Percentiles rank a stretch among this genome's conserved stretches.
Conservation (phyloP, 179 eudicot species). For the Gypsophila paniculata region DNA sequence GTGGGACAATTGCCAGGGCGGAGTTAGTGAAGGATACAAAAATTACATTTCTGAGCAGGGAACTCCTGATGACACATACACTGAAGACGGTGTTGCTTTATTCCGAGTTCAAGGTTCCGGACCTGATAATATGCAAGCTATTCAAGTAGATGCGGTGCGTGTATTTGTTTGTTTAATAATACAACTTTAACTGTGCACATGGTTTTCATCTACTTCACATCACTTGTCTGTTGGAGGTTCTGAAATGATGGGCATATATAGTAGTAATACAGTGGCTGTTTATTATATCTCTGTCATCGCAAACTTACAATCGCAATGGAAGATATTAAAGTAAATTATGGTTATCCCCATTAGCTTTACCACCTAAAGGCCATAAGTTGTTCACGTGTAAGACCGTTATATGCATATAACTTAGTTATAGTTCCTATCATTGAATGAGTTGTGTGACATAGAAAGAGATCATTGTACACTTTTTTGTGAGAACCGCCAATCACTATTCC, state of each 20-base stretch:
- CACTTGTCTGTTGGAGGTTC: background rate
- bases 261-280: background rate
- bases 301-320: too few relatives aligned
- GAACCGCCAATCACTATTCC: too few relatives aligned
- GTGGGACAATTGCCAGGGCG: slow-evolving; percentile 59
- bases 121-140: slow-evolving; percentile 99
- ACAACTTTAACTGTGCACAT: background rate
- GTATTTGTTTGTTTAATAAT: slow-evolving; percentile 6
- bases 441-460: too few relatives aligned
- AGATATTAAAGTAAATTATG: too few relatives aligned
- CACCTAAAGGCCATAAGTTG: too few relatives aligned
- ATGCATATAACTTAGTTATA: too few relatives aligned
- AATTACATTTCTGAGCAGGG: slow-evolving; percentile 64
- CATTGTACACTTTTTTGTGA: too few relatives aligned
- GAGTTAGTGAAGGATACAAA: slow-evolving; percentile 83
- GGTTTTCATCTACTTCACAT: background rate
- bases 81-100: slow-evolving; percentile 72
- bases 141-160: slow-evolving; percentile 91
- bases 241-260: background rate
- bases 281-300: too few relatives aligned
- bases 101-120: slow-evolving; percentile 97
- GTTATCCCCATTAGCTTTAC: too few relatives aligned
- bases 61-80: slow-evolving; percentile 72
- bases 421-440: too few relatives aligned
- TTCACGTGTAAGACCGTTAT: too few relatives aligned